These are phyloP conservation scores for Sordariomycetes sp. DNA, from an alignment of 2,329 filamentous ascomycete genomes.

Conservation along the genomic window DNA sequence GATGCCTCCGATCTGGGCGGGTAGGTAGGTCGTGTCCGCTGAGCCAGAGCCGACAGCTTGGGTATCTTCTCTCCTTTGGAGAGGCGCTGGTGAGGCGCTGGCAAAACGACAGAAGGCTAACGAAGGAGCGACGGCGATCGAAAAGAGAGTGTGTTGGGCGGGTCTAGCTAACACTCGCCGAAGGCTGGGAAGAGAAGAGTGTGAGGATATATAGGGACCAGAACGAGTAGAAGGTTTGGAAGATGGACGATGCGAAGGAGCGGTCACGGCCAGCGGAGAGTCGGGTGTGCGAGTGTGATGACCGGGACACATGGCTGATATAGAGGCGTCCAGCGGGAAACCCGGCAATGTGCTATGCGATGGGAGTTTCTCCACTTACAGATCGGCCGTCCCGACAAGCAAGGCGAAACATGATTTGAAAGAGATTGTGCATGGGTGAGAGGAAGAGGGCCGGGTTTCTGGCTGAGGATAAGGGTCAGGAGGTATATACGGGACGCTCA, in stretches of 20 bases:
- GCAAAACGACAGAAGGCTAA: constrained; percentile 17
- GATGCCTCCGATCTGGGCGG: constrained; percentile 74
- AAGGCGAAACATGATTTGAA: constrained; percentile 5
- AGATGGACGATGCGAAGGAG: neutral
- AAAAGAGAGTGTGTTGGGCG: constrained; percentile 8
- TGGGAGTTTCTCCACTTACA: constrained; percentile 2
- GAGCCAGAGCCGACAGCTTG: constrained; percentile 7
- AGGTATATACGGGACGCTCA: constrained; percentile 4
- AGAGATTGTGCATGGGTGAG: constrained; percentile 3
- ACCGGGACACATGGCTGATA: constrained; percentile 2
- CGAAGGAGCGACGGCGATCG: constrained; percentile 8
- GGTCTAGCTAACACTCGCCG: neutral
- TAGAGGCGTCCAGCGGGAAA: neutral
- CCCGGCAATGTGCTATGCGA: neutral
- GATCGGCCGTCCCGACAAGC: neutral
- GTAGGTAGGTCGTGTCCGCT: constrained; percentile 37
- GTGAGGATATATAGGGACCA: neutral
- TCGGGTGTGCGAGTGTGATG: constrained; percentile 5
- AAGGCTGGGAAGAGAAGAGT: neutral
- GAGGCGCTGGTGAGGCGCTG: constrained; percentile 15
- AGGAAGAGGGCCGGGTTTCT: neutral
- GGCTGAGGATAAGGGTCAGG: neutral
- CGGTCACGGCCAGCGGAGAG: constrained; percentile 3
- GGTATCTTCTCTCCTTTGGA: constrained; percentile 7
- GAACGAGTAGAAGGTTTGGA: constrained; percentile 7